A percentile compares a stretch with the other conserved stretches of the same genome.
Evolutionary conservation across 768 basidiomycete genomes (phyloP).

Genomic region (Podaxis sp.): DNA sequence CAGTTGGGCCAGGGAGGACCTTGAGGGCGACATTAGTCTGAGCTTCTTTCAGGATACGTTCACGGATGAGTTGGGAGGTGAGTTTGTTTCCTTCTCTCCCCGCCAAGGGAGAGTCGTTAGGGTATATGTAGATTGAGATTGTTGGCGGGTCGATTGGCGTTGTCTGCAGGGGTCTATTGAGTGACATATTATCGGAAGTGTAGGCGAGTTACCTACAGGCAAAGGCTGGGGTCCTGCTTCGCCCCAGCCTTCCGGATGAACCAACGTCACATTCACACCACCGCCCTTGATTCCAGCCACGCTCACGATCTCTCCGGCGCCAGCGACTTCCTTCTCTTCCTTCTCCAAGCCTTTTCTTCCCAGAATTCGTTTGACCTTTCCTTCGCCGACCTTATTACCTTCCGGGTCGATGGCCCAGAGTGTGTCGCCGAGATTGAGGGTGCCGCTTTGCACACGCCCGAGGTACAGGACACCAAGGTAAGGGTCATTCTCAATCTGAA

Average conservation of each 20-base stretch:
- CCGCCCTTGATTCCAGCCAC: conserved; percentile 48
- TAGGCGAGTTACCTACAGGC: conserved; percentile 28
- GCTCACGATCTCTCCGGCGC: conserved; percentile 50
- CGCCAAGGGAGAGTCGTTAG: conserved; percentile 48
- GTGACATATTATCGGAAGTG: not conserved
- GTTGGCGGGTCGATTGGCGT: conserved; percentile 54
- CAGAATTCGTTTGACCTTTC: conserved; percentile 48
- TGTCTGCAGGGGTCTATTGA: conserved; percentile 25
- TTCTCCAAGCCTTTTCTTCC: conserved; percentile 39
- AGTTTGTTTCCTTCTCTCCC: conserved; percentile 48
- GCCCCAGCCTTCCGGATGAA: conserved; percentile 45
- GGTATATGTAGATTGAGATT: conserved; percentile 46
- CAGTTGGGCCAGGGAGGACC: conserved; percentile 48
- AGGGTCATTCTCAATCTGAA: conserved; percentile 50
- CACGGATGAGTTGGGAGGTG: conserved; percentile 48
- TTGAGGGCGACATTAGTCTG: conserved; percentile 52
- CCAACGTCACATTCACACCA: conserved; percentile 46
- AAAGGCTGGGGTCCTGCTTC: conserved; percentile 38
- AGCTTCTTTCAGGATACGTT: conserved; percentile 48
- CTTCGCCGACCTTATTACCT: conserved; percentile 48
- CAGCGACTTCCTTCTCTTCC: conserved; percentile 43
- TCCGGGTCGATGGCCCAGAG: conserved; percentile 39
- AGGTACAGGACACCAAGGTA: conserved; percentile 51
- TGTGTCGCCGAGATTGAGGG: conserved; percentile 38
- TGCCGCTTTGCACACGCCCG: conserved; percentile 44